These are phyloP conservation scores for Paramecium sexaurelia DNA, from an alignment of 73 alveolate genomes.

Conservation along the genomic window DNA sequence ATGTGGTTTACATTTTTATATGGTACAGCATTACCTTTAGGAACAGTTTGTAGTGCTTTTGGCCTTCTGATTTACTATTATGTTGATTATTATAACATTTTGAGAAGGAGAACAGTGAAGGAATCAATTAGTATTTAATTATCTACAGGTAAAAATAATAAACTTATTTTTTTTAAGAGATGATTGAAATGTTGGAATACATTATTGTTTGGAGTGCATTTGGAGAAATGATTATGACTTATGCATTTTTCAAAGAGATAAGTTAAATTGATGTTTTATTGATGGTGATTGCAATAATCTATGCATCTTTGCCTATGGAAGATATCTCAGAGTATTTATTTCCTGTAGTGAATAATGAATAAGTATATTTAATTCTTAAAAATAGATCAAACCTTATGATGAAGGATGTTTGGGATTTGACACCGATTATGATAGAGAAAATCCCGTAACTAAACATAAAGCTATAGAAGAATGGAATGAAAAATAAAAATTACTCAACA, in stretches of 20 bases:
- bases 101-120: conserved; percentile 63
- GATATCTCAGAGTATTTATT: not conserved
- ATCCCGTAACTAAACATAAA: conserved; percentile 59
- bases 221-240: conserved; percentile 59
- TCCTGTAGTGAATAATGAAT: conserved; percentile 9
- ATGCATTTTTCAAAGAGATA: conserved; percentile 43
- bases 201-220: conserved; percentile 58
- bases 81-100: conserved; percentile 56
- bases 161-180: not conserved
- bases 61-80: conserved; percentile 32
- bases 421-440: conserved; percentile 71
- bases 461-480: conserved; percentile 52
- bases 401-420: conserved; percentile 62
- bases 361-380: not conserved
- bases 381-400: conserved; percentile 41
- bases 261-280: conserved; percentile 31
- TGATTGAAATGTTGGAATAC: conserved; percentile 60
- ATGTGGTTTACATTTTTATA: conserved; percentile 68
- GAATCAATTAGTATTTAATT: conserved; percentile 44
- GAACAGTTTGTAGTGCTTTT: conserved; percentile 47
- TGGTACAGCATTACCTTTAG: conserved; percentile 57
- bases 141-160: not conserved
- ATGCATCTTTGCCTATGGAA: conserved; percentile 54
- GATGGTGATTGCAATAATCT: conserved; percentile 43
- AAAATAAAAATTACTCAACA: not conserved